Evolutionary conservation across 768 basidiomycete genomes (phyloP).

Genomic region (Kwoniella dejecticola): DNA sequence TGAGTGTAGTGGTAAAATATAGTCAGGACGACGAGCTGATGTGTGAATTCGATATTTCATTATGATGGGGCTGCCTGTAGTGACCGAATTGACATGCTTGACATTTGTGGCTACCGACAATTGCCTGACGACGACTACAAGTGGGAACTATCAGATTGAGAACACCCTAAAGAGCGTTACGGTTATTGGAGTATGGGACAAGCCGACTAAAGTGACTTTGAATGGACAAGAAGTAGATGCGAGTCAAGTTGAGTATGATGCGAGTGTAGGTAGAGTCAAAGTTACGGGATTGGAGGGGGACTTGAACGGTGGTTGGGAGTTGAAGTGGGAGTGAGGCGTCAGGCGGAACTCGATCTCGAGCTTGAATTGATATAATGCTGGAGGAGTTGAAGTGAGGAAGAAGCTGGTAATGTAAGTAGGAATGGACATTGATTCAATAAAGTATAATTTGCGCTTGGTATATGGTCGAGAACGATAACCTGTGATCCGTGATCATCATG

Average conservation of each 20-base stretch:
- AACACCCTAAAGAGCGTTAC: constrained; percentile 63
- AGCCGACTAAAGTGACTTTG: constrained; percentile 58
- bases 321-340: constrained; percentile 56
- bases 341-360: too few species aligned
- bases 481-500: too few species aligned
- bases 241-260: constrained; percentile 58
- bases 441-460: too few species aligned
- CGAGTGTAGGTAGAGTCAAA: constrained; percentile 58
- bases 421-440: too few species aligned
- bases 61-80: too few species aligned
- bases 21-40: too few species aligned
- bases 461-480: too few species aligned
- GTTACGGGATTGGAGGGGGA: constrained; percentile 57
- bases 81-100: constrained; percentile 56
- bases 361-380: too few species aligned
- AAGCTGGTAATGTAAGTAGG: too few species aligned
- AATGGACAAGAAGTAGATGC: constrained; percentile 54
- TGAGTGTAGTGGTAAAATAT: too few species aligned
- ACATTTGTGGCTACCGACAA: constrained; percentile 58
- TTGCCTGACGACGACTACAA: constrained; percentile 55
- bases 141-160: constrained; percentile 58
- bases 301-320: constrained; percentile 57
- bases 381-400: too few species aligned
- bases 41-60: too few species aligned
- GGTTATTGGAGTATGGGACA: constrained; percentile 61